Evolutionary conservation across 2,329 filamentous ascomycete species (phyloP).

Genomic region (Cladophialophora bantiana): DNA sequence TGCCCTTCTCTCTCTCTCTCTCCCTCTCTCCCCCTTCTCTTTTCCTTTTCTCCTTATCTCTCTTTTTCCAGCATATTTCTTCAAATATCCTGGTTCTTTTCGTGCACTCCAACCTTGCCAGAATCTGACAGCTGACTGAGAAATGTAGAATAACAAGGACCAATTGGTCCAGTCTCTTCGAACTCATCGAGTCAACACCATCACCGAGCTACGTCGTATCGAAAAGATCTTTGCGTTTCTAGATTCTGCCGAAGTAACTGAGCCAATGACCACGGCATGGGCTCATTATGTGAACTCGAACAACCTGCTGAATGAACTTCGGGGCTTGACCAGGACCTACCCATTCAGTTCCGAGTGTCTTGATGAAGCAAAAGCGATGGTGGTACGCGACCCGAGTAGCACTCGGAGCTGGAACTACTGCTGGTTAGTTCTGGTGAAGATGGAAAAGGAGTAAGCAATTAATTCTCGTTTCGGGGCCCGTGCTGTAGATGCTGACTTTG

Average conservation of each 20-base stretch:
- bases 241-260: constrained; percentile 65
- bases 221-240: constrained; percentile 69
- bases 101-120: constrained; percentile 22
- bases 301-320: constrained; percentile 73
- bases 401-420: constrained; percentile 78
- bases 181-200: constrained; percentile 74
- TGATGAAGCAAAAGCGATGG: constrained; percentile 69
- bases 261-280: constrained; percentile 75
- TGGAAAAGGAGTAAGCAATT: constrained; percentile 65
- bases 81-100: constrained; percentile 23
- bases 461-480: not conserved
- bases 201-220: constrained; percentile 74
- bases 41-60: constrained; percentile 13
- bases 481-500: constrained; percentile 3
- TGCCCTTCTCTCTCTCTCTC: constrained; percentile 19
- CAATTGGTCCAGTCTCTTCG: constrained; percentile 69
- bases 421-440: constrained; percentile 73
- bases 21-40: constrained; percentile 12
- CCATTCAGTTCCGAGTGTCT: constrained; percentile 71
- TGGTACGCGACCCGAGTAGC: constrained; percentile 68
- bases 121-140: constrained; percentile 16
- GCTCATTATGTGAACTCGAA: constrained; percentile 74
- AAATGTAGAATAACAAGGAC: constrained; percentile 53
- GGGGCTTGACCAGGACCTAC: constrained; percentile 70
- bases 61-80: constrained; percentile 27